phyloP scores from a whole-genome alignment of 768 basidiomycete genomes.

The Podaxis rugospora region DNA sequence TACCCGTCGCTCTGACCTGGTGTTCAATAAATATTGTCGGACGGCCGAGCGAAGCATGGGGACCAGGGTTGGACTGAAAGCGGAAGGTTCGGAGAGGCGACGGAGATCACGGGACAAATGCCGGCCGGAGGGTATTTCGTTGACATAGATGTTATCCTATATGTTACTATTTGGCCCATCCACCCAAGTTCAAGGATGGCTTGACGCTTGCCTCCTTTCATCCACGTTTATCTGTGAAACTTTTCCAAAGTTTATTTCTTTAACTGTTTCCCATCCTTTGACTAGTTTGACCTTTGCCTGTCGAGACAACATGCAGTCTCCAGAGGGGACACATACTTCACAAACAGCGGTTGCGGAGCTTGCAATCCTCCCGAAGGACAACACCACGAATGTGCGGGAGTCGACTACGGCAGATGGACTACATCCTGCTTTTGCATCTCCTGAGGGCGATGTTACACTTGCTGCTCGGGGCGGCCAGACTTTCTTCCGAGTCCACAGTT shows the following conservation, averaged over 20 bases:
- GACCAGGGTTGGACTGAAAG: background rate
- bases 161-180: too few relatives aligned
- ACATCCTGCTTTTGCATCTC: constrained; percentile 48
- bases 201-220: background rate
- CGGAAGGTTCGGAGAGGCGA: background rate
- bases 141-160: background rate
- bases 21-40: background rate
- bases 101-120: background rate
- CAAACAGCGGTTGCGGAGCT: background rate
- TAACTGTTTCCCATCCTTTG: background rate
- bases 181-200: too few relatives aligned
- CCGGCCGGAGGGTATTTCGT: background rate
- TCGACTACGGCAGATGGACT: constrained; percentile 14
- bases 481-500: constrained; percentile 55
- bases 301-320: background rate
- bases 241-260: background rate
- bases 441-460: constrained; percentile 53
- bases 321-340: background rate
- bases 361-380: background rate
- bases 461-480: constrained; percentile 44
- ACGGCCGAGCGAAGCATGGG: background rate
- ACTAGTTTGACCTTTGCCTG: background rate
- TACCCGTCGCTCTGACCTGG: background rate
- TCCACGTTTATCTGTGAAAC: background rate
- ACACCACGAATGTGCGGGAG: background rate